A percentile compares a stretch with the other conserved stretches of the same genome.
These are phyloP conservation scores for Candida sanyaensis DNA, from an alignment of 1,139 yeast species.

Conservation along the genomic window DNA sequence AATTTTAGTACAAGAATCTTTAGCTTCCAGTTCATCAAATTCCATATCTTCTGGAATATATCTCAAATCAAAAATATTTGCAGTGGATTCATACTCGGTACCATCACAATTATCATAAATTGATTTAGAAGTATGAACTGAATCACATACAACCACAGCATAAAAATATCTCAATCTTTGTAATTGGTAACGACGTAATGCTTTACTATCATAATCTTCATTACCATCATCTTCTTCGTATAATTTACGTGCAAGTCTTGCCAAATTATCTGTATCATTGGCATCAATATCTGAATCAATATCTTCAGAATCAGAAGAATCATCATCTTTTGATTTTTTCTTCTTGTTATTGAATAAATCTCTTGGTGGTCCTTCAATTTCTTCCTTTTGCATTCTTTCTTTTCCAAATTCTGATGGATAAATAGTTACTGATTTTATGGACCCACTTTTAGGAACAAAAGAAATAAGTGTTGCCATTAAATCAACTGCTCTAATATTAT, in stretches of 20 bases:
- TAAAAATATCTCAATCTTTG: constrained; percentile 87
- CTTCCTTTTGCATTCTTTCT: constrained; percentile 88
- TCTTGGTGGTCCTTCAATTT: constrained; percentile 88
- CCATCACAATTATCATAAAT: constrained; percentile 92
- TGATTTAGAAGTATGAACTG: constrained; percentile 65
- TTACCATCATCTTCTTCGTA: constrained; percentile 74
- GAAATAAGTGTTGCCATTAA: constrained; percentile 87
- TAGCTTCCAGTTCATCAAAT: constrained; percentile 71
- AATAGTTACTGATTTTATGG: constrained; percentile 69
- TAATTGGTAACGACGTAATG: constrained; percentile 76
- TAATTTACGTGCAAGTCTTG: constrained; percentile 61
- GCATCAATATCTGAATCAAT: constrained; percentile 50
- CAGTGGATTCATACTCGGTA: constrained; percentile 93
- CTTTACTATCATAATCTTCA: constrained; percentile 71
- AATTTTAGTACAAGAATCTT: constrained; percentile 68
- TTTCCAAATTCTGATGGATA: constrained; percentile 95
- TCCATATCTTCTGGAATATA: constrained; percentile 91
- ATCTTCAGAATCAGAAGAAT: constrained; percentile 35
- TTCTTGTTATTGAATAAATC: constrained; percentile 63
- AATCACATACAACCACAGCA: constrained; percentile 88
- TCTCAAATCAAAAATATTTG: constrained; percentile 89
- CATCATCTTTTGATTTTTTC: constrained; percentile 9
- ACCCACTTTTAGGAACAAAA: constrained; percentile 79
- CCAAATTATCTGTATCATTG: constrained; percentile 43
- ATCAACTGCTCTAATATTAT: constrained; percentile 82